These are phyloP conservation scores for Clavispora santaluciae DNA, from an alignment of 805 yeast species.

Conservation along the genomic window DNA sequence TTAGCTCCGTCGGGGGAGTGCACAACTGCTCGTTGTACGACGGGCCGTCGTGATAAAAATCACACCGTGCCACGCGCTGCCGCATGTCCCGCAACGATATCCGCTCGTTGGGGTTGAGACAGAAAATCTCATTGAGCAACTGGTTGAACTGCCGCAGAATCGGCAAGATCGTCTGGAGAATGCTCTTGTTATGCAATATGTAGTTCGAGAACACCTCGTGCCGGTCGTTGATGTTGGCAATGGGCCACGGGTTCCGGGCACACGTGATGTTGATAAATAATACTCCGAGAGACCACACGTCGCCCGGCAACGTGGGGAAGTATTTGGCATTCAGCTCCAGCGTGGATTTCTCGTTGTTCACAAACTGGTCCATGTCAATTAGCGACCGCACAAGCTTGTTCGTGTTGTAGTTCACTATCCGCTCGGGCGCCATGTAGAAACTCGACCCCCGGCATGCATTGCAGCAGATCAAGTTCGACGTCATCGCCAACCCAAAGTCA, in stretches of 20 bases:
- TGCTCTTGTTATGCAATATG: constrained; percentile 43
- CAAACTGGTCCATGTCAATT: constrained; percentile 28
- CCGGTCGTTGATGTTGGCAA: constrained; percentile 59
- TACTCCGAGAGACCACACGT: constrained; percentile 83
- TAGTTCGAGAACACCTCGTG: constrained; percentile 57
- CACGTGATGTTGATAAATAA: constrained; percentile 76
- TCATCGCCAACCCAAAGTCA: constrained; percentile 87
- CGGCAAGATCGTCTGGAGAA: constrained; percentile 67
- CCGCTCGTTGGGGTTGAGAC: constrained; percentile 46
- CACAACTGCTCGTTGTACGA: constrained; percentile 14
- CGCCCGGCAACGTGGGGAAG: constrained; percentile 72
- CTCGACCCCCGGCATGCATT: constrained; percentile 82
- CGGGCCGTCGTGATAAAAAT: constrained; percentile 26
- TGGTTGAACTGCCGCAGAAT: constrained; percentile 57
- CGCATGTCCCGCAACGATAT: constrained; percentile 37
- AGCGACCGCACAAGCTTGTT: constrained; percentile 21
- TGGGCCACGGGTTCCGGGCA: constrained; percentile 87
- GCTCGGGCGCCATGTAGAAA: constrained; percentile 92
- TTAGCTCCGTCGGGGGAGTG: constrained; percentile 17
- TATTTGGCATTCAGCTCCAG: constrained; percentile 24
- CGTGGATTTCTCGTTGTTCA: constrained; percentile 12
- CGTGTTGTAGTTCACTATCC: constrained; percentile 46
- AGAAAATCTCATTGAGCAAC: constrained; percentile 44
- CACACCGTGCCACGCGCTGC: constrained; percentile 29
- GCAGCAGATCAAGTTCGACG: constrained; percentile 50